Conservation (phyloP, 768 basidiomycete genomes). For the Hypsizygus marmoreus region DNA sequence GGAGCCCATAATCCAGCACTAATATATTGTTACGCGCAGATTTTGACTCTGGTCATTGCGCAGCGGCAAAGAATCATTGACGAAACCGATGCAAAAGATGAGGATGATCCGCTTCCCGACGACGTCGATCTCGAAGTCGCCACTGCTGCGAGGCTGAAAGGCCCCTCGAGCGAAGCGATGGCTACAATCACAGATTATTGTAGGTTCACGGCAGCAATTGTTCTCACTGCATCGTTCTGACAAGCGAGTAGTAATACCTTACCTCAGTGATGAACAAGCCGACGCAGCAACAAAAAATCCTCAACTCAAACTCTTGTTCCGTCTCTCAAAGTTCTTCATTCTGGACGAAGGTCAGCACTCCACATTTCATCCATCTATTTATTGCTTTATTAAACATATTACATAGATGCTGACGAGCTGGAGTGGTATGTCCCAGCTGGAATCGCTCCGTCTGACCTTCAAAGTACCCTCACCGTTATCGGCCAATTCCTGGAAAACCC, state of each 20-base stretch:
- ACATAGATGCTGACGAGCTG: conserved; percentile 64
- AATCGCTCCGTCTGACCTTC: conserved; percentile 68
- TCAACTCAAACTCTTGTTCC: conserved; percentile 83
- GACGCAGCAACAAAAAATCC: conserved; percentile 77
- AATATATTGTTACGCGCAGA: conserved; percentile 39
- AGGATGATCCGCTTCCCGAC: conserved; percentile 35
- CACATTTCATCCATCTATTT: conserved; percentile 3
- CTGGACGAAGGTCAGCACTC: conserved; percentile 65
- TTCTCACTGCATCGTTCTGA: conserved; percentile 1
- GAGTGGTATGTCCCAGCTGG: conserved; percentile 85
- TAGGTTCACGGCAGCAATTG: conserved; percentile 39
- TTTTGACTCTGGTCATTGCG: conserved; percentile 59
- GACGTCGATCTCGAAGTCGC: conserved; percentile 21
- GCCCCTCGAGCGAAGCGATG: conserved; percentile 69
- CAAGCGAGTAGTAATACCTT: conserved; percentile 66
- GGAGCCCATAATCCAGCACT: neutral
- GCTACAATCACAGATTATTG: conserved; percentile 75
- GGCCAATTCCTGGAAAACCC: conserved; percentile 82
- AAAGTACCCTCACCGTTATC: conserved; percentile 72
- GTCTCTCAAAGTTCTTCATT: conserved; percentile 71
- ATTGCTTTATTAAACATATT: neutral
- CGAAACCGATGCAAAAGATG: conserved; percentile 44
- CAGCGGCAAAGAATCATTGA: conserved; percentile 62
- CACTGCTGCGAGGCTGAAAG: conserved; percentile 25
- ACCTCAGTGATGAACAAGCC: conserved; percentile 71